These are phyloP conservation scores for Boletus eberwhitei DNA, from an alignment of 768 basidiomycete genomes.

Conservation along the genomic window DNA sequence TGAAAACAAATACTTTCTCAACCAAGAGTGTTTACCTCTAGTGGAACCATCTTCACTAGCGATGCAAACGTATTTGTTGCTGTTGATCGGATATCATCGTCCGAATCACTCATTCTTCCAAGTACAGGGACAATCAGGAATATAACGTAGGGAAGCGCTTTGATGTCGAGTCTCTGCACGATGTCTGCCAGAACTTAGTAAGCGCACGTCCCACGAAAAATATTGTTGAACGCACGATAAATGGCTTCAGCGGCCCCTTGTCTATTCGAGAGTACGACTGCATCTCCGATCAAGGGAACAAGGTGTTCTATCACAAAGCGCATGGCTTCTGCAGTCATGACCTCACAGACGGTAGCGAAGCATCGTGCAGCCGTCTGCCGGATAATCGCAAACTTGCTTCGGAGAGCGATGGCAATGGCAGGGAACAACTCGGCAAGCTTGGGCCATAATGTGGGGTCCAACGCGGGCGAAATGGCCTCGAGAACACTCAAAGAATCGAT, in stretches of 20 bases:
- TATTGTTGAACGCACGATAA: constrained; percentile 64
- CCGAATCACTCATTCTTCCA: constrained; percentile 93
- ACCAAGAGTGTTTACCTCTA: constrained; percentile 61
- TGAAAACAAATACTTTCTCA: not conserved
- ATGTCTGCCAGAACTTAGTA: constrained; percentile 56
- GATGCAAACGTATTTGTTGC: constrained; percentile 98
- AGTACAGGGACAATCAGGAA: constrained; percentile 96
- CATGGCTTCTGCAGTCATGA: constrained; percentile 86
- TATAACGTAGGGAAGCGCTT: constrained; percentile 93
- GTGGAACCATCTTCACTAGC: constrained; percentile 95
- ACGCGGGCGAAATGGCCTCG: constrained; percentile 72
- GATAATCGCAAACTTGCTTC: constrained; percentile 85
- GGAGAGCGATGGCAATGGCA: constrained; percentile 69
- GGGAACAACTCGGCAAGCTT: constrained; percentile 75
- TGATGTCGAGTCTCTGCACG: constrained; percentile 87
- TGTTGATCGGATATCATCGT: constrained; percentile 87
- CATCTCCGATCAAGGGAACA: constrained; percentile 79
- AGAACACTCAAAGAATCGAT: constrained; percentile 91
- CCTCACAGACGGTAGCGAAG: constrained; percentile 83
- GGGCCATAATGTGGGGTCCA: constrained; percentile 67
- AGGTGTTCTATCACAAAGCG: constrained; percentile 82
- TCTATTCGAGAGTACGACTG: constrained; percentile 65
- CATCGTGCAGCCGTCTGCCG: constrained; percentile 84
- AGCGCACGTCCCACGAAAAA: constrained; percentile 1
- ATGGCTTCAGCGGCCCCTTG: constrained; percentile 91